Percentiles rank a stretch among this genome's conserved stretches.
phyloP scores from a whole-genome alignment of 208 protist species.

The Leishmania martiniquensis region DNA sequence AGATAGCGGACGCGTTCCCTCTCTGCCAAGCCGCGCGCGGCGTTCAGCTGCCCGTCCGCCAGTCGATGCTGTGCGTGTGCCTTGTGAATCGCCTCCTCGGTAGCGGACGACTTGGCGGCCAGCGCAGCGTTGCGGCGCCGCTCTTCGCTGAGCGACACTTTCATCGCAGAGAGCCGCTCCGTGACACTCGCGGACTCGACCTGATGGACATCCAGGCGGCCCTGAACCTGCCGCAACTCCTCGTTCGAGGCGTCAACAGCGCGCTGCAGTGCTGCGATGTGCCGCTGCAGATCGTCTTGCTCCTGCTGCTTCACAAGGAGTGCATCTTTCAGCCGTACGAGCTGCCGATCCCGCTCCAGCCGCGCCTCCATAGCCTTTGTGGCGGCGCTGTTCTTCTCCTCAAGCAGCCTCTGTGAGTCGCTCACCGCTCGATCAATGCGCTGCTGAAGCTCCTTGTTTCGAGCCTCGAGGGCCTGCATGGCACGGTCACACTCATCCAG shows the following conservation, averaged over 20 bases:
- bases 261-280: slow-evolving; percentile 65
- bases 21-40: slow-evolving; percentile 52
- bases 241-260: slow-evolving; percentile 57
- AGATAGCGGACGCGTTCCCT: slow-evolving; percentile 56
- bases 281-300: slow-evolving; percentile 78
- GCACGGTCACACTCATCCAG: slow-evolving; percentile 56
- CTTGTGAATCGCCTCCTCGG: slow-evolving; percentile 41
- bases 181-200: slow-evolving; percentile 47
- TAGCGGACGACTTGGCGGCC: slow-evolving; percentile 33
- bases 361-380: slow-evolving; percentile 43
- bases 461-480: slow-evolving; percentile 51
- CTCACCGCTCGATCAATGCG: slow-evolving; percentile 55
- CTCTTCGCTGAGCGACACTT: slow-evolving; percentile 49
- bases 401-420: slow-evolving; percentile 71
- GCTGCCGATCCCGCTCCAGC: slow-evolving; percentile 34
- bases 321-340: slow-evolving; percentile 57
- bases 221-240: slow-evolving; percentile 62
- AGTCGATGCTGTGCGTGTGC: slow-evolving; percentile 40
- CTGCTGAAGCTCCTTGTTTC: slow-evolving; percentile 67
- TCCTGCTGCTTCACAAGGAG: slow-evolving; percentile 57
- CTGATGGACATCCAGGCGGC: slow-evolving; percentile 46
- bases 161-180: slow-evolving; percentile 37
- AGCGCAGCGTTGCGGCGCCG: slow-evolving; percentile 50
- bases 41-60: slow-evolving; percentile 43
- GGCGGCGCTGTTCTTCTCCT: slow-evolving; percentile 50